Percentiles rank a stretch among this genome's conserved stretches.
Conservation (phyloP, 2,329 filamentous ascomycete species). For the Septoria linicola region DNA sequence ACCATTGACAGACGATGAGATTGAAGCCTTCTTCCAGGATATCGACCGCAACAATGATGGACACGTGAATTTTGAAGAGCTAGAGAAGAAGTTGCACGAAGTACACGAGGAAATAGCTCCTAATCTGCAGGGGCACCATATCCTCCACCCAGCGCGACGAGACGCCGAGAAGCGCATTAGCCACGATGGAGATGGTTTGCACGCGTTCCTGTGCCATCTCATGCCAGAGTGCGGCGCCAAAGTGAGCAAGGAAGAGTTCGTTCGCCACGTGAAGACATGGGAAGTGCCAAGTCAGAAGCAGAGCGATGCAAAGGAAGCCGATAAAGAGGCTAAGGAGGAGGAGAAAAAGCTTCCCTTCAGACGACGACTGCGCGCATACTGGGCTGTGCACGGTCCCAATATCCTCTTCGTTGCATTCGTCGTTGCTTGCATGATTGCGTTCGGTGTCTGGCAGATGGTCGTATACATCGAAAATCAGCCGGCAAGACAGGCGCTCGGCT, state of each 20-base stretch:
- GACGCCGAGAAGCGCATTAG: slow-evolving; percentile 32
- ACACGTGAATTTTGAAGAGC: slow-evolving; percentile 52
- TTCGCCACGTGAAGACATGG: slow-evolving; percentile 59
- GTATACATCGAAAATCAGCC: slow-evolving; percentile 50
- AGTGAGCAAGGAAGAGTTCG: slow-evolving; percentile 52
- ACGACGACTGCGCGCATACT: slow-evolving; percentile 53
- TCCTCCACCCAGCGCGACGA: slow-evolving; percentile 39
- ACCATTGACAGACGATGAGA: slow-evolving; percentile 49
- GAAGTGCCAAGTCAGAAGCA: slow-evolving; percentile 60
- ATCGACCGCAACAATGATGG: slow-evolving; percentile 55
- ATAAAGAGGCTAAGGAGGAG: slow-evolving; percentile 47
- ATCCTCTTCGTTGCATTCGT: slow-evolving; percentile 53
- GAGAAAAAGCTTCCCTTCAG: slow-evolving; percentile 44
- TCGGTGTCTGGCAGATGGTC: slow-evolving; percentile 56
- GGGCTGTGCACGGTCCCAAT: slow-evolving; percentile 56
- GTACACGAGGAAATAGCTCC: slow-evolving; percentile 54
- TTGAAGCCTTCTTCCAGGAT: slow-evolving; percentile 53
- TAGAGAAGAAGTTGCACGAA: slow-evolving; percentile 55
- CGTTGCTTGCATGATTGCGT: slow-evolving; percentile 49
- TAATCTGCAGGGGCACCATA: slow-evolving; percentile 47
- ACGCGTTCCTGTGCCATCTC: slow-evolving; percentile 53
- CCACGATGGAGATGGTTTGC: slow-evolving; percentile 41
- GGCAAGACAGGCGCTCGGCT: slow-evolving; percentile 53
- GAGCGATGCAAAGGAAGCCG: slow-evolving; percentile 49
- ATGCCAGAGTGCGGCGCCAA: slow-evolving; percentile 43